Percentiles rank a stretch among this genome's conserved stretches.
Conservation (phyloP, 768 basidiomycete genomes). For the Lepiota brunneoincarnata region DNA sequence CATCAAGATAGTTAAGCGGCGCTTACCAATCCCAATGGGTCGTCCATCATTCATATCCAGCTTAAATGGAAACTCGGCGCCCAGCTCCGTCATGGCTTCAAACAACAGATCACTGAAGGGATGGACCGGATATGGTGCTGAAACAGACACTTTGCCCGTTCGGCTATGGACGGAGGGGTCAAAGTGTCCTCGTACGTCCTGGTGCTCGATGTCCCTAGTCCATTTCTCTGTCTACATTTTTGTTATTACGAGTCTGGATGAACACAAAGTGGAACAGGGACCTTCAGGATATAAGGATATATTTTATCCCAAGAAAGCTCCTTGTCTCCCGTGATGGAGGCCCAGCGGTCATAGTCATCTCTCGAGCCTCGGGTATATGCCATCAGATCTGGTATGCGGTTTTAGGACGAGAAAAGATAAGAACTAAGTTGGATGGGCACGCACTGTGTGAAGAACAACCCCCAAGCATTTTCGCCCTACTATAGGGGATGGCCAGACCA, state of each 20-base stretch:
- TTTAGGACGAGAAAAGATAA: too few relatives aligned
- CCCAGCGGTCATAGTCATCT: slow-evolving; percentile 10
- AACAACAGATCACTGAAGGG: slow-evolving; percentile 20
- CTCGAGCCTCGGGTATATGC: slow-evolving; percentile 6
- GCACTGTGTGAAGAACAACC: background rate
- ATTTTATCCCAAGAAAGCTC: slow-evolving; percentile 12
- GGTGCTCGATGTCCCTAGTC: slow-evolving; percentile 13
- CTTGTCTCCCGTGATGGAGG: background rate
- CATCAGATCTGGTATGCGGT: slow-evolving; percentile 1
- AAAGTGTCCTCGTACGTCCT: background rate
- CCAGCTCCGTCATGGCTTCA: slow-evolving; percentile 28
- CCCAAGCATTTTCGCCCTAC: background rate
- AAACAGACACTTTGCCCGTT: background rate
- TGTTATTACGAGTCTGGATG: background rate
- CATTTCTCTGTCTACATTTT: background rate
- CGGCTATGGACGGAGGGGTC: background rate
- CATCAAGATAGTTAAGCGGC: too few relatives aligned
- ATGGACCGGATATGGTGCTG: background rate
- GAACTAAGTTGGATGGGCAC: background rate
- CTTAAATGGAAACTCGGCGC: slow-evolving; percentile 35
- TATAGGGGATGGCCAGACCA: background rate
- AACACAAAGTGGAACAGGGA: background rate
- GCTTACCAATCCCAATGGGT: slow-evolving; percentile 37
- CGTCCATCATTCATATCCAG: slow-evolving; percentile 39
- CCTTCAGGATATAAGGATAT: slow-evolving; percentile 9